phyloP scores from a whole-genome alignment of 768 basidiomycete genomes.

The Daedaleopsis nitida region DNA sequence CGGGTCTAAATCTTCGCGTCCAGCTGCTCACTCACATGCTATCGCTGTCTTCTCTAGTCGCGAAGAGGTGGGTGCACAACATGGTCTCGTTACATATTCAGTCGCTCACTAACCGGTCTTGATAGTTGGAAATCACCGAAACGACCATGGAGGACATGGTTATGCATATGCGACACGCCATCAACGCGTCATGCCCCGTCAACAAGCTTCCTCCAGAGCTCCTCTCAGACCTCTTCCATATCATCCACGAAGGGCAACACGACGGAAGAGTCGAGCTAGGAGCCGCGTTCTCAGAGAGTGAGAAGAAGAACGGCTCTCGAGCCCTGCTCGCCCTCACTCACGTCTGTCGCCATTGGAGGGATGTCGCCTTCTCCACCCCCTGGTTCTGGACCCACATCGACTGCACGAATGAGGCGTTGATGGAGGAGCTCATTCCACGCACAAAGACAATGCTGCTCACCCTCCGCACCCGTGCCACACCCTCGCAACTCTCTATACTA shows the following conservation, averaged over 20 bases:
- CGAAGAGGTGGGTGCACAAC: too few species aligned
- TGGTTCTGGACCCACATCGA: constrained; percentile 17
- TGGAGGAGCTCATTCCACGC: not conserved
- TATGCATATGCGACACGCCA: not conserved
- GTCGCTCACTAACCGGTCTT: too few species aligned
- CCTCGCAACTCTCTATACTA: too few species aligned
- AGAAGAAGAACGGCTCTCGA: not conserved
- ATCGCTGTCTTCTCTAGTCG: too few species aligned
- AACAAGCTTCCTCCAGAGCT: not conserved
- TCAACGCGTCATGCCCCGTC: not conserved
- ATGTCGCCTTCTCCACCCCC: constrained; percentile 4
- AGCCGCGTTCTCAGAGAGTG: not conserved
- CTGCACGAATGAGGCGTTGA: not conserved
- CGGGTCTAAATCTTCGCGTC: too few species aligned
- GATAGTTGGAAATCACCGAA: not conserved
- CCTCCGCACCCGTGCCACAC: not conserved
- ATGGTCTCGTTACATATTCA: too few species aligned
- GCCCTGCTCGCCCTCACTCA: constrained; percentile 7
- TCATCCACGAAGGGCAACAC: too few species aligned
- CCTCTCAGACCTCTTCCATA: not conserved
- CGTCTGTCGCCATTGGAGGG: constrained; percentile 18
- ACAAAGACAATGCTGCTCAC: not conserved
- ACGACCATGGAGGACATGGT: not conserved
- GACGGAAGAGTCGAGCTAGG: too few species aligned
- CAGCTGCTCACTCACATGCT: too few species aligned